phyloP scores from a whole-genome alignment of 2,329 filamentous ascomycete genomes.

The Aaosphaeria arxii region DNA sequence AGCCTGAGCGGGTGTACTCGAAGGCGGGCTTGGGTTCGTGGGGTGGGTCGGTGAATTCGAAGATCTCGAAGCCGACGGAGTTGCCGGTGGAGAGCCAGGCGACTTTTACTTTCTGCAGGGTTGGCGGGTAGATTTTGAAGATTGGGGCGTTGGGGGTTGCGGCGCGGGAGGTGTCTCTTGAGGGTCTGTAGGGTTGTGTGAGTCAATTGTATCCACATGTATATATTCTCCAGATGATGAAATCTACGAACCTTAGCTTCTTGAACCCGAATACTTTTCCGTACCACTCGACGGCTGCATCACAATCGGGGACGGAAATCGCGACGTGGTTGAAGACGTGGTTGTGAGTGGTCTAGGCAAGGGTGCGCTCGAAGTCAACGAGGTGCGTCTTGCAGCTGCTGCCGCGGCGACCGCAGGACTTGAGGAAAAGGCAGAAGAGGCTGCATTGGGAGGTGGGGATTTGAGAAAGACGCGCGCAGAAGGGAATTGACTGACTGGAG shows the following conservation, averaged over 20 bases:
- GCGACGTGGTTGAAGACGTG: conserved; percentile 22
- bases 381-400: conserved; percentile 4
- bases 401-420: neutral
- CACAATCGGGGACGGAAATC: conserved; percentile 19
- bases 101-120: conserved; percentile 24
- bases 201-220: neutral
- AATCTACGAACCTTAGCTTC: conserved; percentile 13
- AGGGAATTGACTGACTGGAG: conserved; percentile 31
- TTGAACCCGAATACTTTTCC: conserved; percentile 19
- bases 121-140: conserved; percentile 27
- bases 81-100: conserved; percentile 31
- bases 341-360: conserved; percentile 11
- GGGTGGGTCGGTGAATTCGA: conserved; percentile 28
- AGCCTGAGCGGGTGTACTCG: conserved; percentile 26
- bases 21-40: conserved; percentile 8
- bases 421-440: neutral
- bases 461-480: conserved; percentile 31
- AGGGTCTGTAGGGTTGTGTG: neutral
- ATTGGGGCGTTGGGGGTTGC: conserved; percentile 15
- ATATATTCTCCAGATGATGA: neutral
- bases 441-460: conserved; percentile 3
- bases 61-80: conserved; percentile 33
- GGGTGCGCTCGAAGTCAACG: conserved; percentile 7
- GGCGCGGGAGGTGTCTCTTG: neutral
- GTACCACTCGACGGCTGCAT: conserved; percentile 23